Base-by-base conservation (phyloP, 148 eudicot species). In the Rhododendron molle region DNA sequence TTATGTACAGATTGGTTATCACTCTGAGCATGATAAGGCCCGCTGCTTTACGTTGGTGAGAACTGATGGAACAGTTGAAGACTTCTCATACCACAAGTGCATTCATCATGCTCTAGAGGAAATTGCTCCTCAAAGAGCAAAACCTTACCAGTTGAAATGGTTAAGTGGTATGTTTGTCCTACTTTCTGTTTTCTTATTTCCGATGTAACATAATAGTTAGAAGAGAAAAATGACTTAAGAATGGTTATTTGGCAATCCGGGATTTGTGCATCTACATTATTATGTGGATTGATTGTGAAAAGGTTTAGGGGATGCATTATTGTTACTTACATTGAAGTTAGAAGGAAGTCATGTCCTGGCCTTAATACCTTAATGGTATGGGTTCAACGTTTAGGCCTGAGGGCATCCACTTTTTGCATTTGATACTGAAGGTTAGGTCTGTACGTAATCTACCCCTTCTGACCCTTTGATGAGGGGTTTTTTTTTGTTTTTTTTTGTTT, bases 31-130 rank as follows among this genome's bases (percentile, higher is more conserved):
- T 69, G 88, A 85, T 76, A 90, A 89, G 1, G 89, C 88, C 49
- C 97, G 96, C 7, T 96, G 99, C 92, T 96, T 95, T 89, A 23
- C 89, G 11, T 62, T 96, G 87, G 93, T 90, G 81, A 90, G 95
- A 84, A 83, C 47, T 23, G 94, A 95, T 85, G 97, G 93, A 85
- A 90, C 93, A 0, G 72, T 86, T 28, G 98, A 93, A 88, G 99
- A 96, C 84, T 95, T 96, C 88, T 96, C 99, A 0, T 95, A 93
- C 76, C 95, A 89, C 83, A 96, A 95, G 85, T 92, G 99, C 80
- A 83, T 95, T 20, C 89, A 76, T 56, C 89, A 87, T 49, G 96
- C 96, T 1, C 80, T 93, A 50, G 90, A 96, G 85, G 69, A 91
- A 13, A 89, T 95, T 49, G 93, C 93, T 47, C 95, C 98, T 76